phyloP scores from a whole-genome alignment of 805 yeast species.

The Saccharomyces jurei region DNA sequence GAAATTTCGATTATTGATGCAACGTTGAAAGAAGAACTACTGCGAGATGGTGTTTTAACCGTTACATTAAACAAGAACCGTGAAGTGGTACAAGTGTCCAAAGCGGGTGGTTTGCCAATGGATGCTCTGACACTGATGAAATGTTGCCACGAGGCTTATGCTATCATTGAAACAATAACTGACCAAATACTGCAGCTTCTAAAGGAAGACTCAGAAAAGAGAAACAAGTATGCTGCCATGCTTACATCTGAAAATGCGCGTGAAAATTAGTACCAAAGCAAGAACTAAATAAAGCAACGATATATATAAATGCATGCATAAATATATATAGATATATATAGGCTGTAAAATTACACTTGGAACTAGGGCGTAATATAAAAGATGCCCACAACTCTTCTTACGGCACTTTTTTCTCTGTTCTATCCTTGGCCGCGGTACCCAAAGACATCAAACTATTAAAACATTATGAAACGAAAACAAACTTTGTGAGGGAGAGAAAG shows the following conservation, averaged over 20 bases:
- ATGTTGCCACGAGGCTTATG: slow-evolving; percentile 59
- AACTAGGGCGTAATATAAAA: neutral
- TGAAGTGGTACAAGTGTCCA: slow-evolving; percentile 82
- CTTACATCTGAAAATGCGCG: slow-evolving; percentile 31
- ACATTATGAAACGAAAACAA: neutral
- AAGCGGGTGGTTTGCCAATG: slow-evolving; percentile 83
- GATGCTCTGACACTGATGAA: slow-evolving; percentile 62
- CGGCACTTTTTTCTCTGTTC: neutral
- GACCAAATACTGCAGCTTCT: slow-evolving; percentile 51
- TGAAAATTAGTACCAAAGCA: slow-evolving; percentile 7
- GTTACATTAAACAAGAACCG: slow-evolving; percentile 83
- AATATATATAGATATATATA: slow-evolving; percentile 1
- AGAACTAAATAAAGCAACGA: neutral
- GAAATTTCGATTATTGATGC: slow-evolving; percentile 72
- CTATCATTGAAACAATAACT: slow-evolving; percentile 55
- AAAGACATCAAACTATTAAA: neutral
- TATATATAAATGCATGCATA: neutral
- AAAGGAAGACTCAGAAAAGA: slow-evolving; percentile 42
- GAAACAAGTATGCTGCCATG: slow-evolving; percentile 34
- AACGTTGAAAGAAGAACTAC: slow-evolving; percentile 61
- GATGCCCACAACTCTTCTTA: neutral
- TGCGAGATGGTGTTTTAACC: slow-evolving; percentile 72
- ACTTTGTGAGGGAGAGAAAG: neutral
- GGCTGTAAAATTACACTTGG: neutral
- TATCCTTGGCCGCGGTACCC: neutral